These are phyloP conservation scores for Colletotrichum incanum DNA, from an alignment of 2,329 filamentous ascomycete species.

Conservation along the genomic window DNA sequence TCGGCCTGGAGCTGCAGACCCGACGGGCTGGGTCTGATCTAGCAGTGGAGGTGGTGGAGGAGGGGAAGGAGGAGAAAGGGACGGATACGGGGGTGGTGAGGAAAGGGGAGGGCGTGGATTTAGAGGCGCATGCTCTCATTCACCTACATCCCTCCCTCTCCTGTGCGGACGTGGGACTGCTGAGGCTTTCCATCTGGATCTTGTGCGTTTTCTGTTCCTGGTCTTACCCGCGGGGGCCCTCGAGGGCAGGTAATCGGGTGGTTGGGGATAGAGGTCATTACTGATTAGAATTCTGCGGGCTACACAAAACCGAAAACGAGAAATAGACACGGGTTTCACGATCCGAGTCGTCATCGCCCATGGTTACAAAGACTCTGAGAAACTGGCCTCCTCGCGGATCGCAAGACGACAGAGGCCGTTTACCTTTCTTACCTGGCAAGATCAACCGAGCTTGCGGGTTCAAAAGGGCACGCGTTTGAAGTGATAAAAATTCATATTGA, in stretches of 20 bases:
- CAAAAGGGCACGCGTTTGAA: background rate
- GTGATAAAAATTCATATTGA: slow-evolving; percentile 18
- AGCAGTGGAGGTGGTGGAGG: background rate
- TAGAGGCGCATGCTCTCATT: background rate
- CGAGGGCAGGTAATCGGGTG: background rate
- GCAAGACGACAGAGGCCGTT: background rate
- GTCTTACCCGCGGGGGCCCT: background rate
- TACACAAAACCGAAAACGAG: background rate
- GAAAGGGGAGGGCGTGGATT: background rate
- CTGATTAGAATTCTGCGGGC: background rate
- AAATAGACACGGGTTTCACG: background rate
- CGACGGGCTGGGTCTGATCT: background rate
- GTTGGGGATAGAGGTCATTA: background rate
- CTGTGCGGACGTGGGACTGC: background rate
- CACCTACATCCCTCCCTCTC: background rate
- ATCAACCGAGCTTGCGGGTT: background rate
- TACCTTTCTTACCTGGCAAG: background rate
- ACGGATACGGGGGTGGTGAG: background rate
- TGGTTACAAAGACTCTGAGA: background rate
- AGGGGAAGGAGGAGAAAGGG: background rate
- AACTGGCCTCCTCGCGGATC: background rate
- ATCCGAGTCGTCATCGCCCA: background rate
- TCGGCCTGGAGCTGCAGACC: background rate
- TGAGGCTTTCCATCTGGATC: background rate
- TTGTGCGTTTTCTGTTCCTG: background rate